phyloP scores from a whole-genome alignment of 257 asterid species.

The Ocimum tenuiflorum region DNA sequence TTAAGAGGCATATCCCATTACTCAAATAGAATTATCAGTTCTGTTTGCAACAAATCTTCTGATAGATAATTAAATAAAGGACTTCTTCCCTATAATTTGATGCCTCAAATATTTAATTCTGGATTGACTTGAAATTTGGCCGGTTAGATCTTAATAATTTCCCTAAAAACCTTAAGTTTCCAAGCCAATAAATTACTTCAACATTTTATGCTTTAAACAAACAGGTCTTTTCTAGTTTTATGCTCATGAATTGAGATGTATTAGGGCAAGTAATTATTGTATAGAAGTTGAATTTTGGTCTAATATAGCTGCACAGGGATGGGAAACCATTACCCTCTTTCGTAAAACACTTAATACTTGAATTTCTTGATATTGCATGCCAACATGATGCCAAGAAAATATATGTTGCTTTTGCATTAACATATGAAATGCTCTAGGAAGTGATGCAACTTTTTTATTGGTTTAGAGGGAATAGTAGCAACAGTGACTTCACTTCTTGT shows the following conservation, averaged over 20 bases:
- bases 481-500: background rate
- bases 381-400: background rate
- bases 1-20: background rate
- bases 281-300: too few relatives aligned
- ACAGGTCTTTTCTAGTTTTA: background rate
- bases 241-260: background rate
- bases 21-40: background rate
- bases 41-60: background rate
- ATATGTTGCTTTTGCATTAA: background rate
- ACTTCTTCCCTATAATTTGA: background rate
- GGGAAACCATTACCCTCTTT: too few relatives aligned
- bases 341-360: background rate
- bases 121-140: background rate
- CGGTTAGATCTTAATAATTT: background rate
- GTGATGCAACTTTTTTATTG: slow-evolving; percentile 5
- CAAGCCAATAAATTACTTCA: background rate
- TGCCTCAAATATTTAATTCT: background rate
- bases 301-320: too few relatives aligned
- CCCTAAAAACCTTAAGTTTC: background rate
- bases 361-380: background rate
- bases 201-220: background rate
- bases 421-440: background rate
- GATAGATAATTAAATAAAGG: background rate
- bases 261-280: background rate
- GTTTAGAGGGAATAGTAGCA: background rate